Evolutionary conservation across 2,329 filamentous ascomycete genomes (phyloP), one percentile per base, ranked within the genome.

Genomic region (Alternaria brassicicola): DNA sequence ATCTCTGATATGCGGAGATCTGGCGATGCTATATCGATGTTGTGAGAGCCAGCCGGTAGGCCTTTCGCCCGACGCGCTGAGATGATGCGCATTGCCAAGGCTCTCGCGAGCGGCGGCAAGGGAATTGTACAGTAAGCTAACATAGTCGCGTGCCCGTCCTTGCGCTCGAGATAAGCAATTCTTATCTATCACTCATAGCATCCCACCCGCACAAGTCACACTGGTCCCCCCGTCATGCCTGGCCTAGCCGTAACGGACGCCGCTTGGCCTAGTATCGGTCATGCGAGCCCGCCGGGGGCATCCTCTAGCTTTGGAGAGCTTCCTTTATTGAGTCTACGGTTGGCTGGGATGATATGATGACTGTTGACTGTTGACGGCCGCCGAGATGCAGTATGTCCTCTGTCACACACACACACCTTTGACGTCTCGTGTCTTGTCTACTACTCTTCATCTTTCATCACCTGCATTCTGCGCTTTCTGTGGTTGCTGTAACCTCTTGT

Each of bases 211-310:
- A 9, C 54, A 51, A 58, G 55, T 63, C 59, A 66, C 64, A 61
- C 57, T 57, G 47, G 49, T 49, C 19, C 6, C 38, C 41, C 41
- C 52, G 47, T 43, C 43, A 66, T 65, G 63, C 25, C 59, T 63
- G 52, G 52, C 50, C 64, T 64, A 61, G 52, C 63, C 63, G 45
- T 57, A 53, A 55, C 54, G 50, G 52, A 59, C 58, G 59, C 62
- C 62, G 52, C 58, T 59, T 62, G 55, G 25, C 52, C 35, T 55
- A 57, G 49, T 60, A 64, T 67, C 60, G 69, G 69, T 58, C 64
- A 68, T 67, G 65, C 65, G 69, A 65, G 64, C 64, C 69, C 51
- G 63, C 58, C 59, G 55, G 56, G 61, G 57, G 53, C n/a, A 64
- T 68, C 60, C 59, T 60, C 62, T 47, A 62, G 62, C 64, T 61